Evolutionary conservation across 345 rosid species (phyloP).

Genomic region (Moricandia moricandioides): DNA sequence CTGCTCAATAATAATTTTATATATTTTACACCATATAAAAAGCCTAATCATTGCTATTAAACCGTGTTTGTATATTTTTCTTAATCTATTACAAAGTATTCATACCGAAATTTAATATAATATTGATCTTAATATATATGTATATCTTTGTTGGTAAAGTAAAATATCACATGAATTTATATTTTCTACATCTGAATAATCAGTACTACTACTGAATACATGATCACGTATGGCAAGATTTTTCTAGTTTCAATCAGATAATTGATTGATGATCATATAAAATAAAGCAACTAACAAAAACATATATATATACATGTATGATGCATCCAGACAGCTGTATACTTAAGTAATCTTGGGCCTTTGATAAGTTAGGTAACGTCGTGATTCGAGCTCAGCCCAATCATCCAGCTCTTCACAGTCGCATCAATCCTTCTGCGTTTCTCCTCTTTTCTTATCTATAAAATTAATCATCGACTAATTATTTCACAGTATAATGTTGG

Average conservation of each 20-base stretch:
- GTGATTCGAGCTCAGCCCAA: neutral
- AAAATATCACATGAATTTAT: neutral
- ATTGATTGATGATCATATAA: constrained; percentile 11
- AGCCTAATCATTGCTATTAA: neutral
- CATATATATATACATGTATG: constrained; percentile 2
- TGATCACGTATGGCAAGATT: neutral
- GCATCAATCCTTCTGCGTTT: constrained; percentile 28
- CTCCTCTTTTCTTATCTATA: neutral
- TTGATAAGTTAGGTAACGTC: constrained; percentile 34
- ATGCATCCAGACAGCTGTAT: constrained; percentile 18
- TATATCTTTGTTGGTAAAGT: neutral
- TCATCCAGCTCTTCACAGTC: constrained; percentile 29
- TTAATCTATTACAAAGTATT: neutral
- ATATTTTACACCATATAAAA: neutral
- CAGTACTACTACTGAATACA: neutral
- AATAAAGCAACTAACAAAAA: constrained; percentile 2
- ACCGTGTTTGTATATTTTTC: neutral
- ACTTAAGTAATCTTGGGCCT: constrained; percentile 31
- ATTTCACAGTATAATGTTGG: too few relatives aligned
- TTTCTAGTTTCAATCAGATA: neutral
- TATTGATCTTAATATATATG: neutral
- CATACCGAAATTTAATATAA: neutral
- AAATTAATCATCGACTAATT: neutral
- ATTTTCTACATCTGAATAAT: neutral
- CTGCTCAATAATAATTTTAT: neutral